phyloP scores from a whole-genome alignment of 176 grass and related monocot genomes.

The Eleusine coracana region DNA sequence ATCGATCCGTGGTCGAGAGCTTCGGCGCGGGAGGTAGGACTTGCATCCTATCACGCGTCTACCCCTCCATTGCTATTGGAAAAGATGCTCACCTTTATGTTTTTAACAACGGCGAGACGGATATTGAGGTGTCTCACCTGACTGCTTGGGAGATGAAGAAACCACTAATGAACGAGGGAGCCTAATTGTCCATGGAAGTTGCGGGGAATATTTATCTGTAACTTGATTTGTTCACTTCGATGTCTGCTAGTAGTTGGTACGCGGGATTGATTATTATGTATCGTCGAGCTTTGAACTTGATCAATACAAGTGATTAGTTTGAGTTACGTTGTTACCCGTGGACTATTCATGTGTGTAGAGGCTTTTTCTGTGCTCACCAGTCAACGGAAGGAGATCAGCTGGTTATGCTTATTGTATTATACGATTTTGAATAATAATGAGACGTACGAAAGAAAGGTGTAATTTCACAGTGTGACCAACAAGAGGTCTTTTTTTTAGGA shows the following conservation, averaged over 20 bases:
- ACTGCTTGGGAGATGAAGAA: conserved; percentile 66
- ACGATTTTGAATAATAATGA: background rate
- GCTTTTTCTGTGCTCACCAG: background rate
- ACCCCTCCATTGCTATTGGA: conserved; percentile 48
- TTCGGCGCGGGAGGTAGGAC: conserved; percentile 57
- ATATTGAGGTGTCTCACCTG: conserved; percentile 41
- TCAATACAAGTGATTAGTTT: background rate
- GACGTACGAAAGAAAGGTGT: background rate
- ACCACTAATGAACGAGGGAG: conserved; percentile 48
- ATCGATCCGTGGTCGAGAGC: conserved; percentile 75
- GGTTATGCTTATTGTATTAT: background rate
- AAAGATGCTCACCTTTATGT: conserved; percentile 49
- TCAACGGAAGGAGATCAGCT: background rate
- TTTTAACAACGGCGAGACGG: conserved; percentile 65
- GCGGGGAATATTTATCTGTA: too few species aligned
- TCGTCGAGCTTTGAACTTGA: background rate
- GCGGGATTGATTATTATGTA: background rate
- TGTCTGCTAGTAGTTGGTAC: background rate
- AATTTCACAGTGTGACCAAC: background rate
- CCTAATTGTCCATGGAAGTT: background rate
- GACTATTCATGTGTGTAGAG: background rate
- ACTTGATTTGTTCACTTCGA: background rate
- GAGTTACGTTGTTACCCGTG: background rate
- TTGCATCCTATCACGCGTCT: conserved; percentile 71
- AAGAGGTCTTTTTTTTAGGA: background rate